phyloP scores from a whole-genome alignment of 306 rosid species.

The Senna siamea region DNA sequence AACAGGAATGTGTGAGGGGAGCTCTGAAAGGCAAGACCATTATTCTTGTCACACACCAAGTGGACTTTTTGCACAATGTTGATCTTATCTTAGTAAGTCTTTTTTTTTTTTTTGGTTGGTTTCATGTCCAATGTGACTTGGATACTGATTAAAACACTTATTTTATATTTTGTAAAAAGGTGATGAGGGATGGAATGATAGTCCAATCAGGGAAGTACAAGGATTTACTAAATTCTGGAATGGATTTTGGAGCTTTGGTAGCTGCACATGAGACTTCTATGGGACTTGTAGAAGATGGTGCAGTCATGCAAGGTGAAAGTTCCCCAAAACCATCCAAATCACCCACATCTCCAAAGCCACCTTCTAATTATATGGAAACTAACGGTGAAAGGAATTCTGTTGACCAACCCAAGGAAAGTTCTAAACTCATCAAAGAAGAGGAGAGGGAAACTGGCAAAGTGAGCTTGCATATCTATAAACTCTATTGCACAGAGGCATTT shows the following conservation, averaged over 20 bases:
- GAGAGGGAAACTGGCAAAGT: slow-evolving; percentile 92
- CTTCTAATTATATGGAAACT: slow-evolving; percentile 46
- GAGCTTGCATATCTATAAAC: slow-evolving; percentile 69
- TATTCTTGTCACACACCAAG: slow-evolving; percentile 94
- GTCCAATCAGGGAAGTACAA: slow-evolving; percentile 84
- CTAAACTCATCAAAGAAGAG: slow-evolving; percentile 95
- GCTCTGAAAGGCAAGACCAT: slow-evolving; percentile 77
- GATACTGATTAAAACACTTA: slow-evolving; percentile 6
- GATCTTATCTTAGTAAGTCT: slow-evolving; percentile 75
- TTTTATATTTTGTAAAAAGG: slow-evolving; percentile 50
- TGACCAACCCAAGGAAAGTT: slow-evolving; percentile 62
- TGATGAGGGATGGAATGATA: slow-evolving; percentile 84
- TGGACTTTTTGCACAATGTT: slow-evolving; percentile 93
- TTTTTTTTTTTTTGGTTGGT: no score
- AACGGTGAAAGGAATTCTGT: slow-evolving; percentile 60
- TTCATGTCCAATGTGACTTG: not conserved
- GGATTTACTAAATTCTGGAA: slow-evolving; percentile 59
- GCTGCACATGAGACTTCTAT: slow-evolving; percentile 91
- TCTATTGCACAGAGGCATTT: slow-evolving; percentile 87
- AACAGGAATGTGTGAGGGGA: slow-evolving; percentile 95
- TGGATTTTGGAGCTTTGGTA: slow-evolving; percentile 82
- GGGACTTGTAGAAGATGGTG: slow-evolving; percentile 86
- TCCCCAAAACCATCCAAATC: slow-evolving; percentile 45
- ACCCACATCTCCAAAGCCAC: slow-evolving; percentile 44
- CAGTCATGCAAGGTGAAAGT: slow-evolving; percentile 43